phyloP scores from a whole-genome alignment of 2,329 filamentous ascomycete species.

The Sordariomycetes sp. region DNA sequence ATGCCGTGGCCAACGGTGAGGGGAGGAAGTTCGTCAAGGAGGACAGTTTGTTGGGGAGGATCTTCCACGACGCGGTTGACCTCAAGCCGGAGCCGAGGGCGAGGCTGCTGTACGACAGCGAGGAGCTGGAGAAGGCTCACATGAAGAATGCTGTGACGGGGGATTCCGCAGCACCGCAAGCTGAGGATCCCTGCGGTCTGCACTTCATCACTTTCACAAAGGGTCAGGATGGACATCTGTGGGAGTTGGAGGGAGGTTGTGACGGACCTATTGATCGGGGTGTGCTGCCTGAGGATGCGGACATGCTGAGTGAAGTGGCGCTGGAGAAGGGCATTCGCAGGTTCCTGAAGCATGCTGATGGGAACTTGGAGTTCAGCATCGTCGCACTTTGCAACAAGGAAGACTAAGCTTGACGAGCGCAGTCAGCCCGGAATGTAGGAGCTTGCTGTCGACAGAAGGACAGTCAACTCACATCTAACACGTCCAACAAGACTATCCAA shows the following conservation, averaged over 20 bases:
- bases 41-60: conserved; percentile 43
- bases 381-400: conserved; percentile 20
- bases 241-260: conserved; percentile 70
- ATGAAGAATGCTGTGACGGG: conserved; percentile 59
- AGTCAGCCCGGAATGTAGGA: background rate
- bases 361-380: conserved; percentile 28
- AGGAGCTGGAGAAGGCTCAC: conserved; percentile 64
- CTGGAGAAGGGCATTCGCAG: conserved; percentile 47
- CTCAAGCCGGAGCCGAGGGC: conserved; percentile 54
- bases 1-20: conserved; percentile 62
- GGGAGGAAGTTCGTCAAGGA: conserved; percentile 43
- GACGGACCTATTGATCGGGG: conserved; percentile 67
- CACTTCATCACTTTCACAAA: conserved; percentile 82
- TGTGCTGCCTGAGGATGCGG: conserved; percentile 41
- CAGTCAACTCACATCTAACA: too few relatives aligned
- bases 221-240: conserved; percentile 52
- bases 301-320: conserved; percentile 59
- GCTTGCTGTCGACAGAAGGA: too few relatives aligned
- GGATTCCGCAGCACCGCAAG: conserved; percentile 54
- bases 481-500: too few relatives aligned
- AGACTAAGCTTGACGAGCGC: background rate
- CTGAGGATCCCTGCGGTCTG: conserved; percentile 53
- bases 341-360: conserved; percentile 27
- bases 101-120: conserved; percentile 60
- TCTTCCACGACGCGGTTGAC: conserved; percentile 53